Percentiles rank a stretch among this genome's conserved stretches.
These are phyloP conservation scores for Monosporozyma servazzii DNA, from an alignment of 805 yeast species.

Conservation along the genomic window DNA sequence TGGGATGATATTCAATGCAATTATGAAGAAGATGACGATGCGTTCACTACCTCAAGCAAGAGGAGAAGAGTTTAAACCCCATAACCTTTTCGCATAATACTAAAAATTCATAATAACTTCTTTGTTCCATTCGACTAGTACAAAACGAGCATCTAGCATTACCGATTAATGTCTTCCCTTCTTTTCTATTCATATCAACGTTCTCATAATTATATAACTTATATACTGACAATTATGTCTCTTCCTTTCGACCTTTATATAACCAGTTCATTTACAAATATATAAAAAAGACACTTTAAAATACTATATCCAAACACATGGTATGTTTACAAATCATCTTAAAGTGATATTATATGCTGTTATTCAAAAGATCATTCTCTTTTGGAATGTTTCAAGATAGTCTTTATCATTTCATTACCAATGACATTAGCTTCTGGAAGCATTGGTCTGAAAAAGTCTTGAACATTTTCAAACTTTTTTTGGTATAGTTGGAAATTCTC, in stretches of 20 bases:
- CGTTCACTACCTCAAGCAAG: not conserved
- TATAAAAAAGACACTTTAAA: not conserved
- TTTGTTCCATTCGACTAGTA: not conserved
- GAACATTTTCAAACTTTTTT: conserved; percentile 66
- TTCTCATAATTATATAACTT: not conserved
- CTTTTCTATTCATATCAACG: not conserved
- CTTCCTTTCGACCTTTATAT: not conserved
- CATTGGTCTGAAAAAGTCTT: conserved; percentile 76
- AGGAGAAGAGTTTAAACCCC: not conserved
- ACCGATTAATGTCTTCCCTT: not conserved
- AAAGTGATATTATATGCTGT: not conserved
- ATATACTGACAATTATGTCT: not conserved
- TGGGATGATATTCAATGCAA: not conserved
- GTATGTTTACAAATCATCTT: not conserved
- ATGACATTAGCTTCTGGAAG: conserved; percentile 77
- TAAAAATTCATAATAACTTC: not conserved
- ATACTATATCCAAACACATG: not conserved
- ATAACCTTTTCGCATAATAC: not conserved
- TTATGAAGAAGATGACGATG: not conserved
- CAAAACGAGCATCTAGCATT: not conserved
- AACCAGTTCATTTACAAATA: not conserved
- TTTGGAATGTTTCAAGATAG: conserved; percentile 41
- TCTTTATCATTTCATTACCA: conserved; percentile 91
- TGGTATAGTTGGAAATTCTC: conserved; percentile 69
- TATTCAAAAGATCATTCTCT: not conserved